Base-by-base conservation (phyloP, 2,329 filamentous ascomycete species). In the Xylaria arbuscula region DNA sequence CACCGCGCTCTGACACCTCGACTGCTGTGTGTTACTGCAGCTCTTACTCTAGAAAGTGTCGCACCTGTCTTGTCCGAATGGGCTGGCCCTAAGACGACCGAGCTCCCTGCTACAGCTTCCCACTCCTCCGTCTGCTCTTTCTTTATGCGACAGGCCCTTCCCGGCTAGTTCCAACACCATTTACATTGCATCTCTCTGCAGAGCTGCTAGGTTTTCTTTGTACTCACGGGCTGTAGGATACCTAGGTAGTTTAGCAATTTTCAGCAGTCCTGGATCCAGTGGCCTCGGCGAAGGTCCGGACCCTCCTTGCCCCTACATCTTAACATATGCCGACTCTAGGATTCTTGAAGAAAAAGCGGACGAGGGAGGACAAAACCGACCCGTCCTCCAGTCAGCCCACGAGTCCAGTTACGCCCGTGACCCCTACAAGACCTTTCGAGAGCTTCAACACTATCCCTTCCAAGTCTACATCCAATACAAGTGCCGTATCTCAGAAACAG, bases 261-360 rank as follows among this genome's bases (percentile, higher is more conserved):
- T 53, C 59, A 62, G 42, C 51, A 66, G 32, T 15, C 38, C 13
- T 64, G 63, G 56, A 67, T 55, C 54, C 59, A 64, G 69, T 38
- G 62, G 72, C 55, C 65, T 61, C 40, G 48, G 56, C 67, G 67
- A 73, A 76, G 74, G 71, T 66, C 68, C 57, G 51, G 57, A 38
- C 68, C 75, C 72, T 72, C 73, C 72, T 73, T 65, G 72, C 76
- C 71, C 76, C 75, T 74, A 74, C 68, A 72, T 72, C 75, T 74
- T 76, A 75, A 76, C 80, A 78, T 78, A 98, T 99, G 96, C 96
- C 94, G 90, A 93, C 89, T 82, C 89, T 98, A 86, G 93, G 93
- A 82, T 94, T 98, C 80, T 89, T 98, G 80, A 98, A 98, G 89
- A 98, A 97, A 89, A 97, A 97, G 88, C 91, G 94, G 89, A 97